These are phyloP conservation scores for Saturnispora diversa DNA, from an alignment of 805 yeast species.

Conservation along the genomic window DNA sequence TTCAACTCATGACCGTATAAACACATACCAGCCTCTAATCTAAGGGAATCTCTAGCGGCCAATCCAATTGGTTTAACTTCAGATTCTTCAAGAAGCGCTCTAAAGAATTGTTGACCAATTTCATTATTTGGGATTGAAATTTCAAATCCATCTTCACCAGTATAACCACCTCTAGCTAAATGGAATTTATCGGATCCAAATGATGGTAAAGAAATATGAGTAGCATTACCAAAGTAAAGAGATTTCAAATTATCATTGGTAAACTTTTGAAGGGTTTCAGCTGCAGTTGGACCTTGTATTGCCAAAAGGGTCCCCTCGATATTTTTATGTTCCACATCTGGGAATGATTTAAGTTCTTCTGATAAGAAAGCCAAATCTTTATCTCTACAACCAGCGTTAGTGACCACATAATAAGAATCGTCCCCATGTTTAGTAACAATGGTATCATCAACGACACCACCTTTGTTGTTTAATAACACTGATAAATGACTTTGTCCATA, in stretches of 20 bases:
- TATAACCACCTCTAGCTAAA: constrained; percentile 92
- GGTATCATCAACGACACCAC: constrained; percentile 91
- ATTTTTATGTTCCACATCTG: constrained; percentile 30
- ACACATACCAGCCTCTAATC: constrained; percentile 98
- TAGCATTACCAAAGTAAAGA: constrained; percentile 68
- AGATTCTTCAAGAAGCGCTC: constrained; percentile 44
- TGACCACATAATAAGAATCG: constrained; percentile 72
- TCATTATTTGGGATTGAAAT: constrained; percentile 59
- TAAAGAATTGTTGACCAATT: constrained; percentile 53
- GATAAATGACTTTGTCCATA: constrained; percentile 64
- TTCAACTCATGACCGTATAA: constrained; percentile 87
- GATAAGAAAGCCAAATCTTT: constrained; percentile 65
- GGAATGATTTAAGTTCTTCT: constrained; percentile 37
- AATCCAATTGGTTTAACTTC: constrained; percentile 81
- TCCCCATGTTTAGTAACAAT: constrained; percentile 80
- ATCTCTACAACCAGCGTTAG: constrained; percentile 91
- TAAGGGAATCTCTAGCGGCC: constrained; percentile 95
- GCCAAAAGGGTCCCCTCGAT: constrained; percentile 78
- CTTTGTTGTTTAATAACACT: constrained; percentile 58
- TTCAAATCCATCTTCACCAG: constrained; percentile 98
- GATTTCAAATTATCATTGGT: constrained; percentile 50
- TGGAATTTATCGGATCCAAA: constrained; percentile 46
- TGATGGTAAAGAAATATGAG: constrained; percentile 37
- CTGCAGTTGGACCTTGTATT: constrained; percentile 86
- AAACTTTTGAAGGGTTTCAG: constrained; percentile 54